phyloP scores from a whole-genome alignment of 371 early-diverging fungal genomes.

The Cokeromyces recurvatus region DNA sequence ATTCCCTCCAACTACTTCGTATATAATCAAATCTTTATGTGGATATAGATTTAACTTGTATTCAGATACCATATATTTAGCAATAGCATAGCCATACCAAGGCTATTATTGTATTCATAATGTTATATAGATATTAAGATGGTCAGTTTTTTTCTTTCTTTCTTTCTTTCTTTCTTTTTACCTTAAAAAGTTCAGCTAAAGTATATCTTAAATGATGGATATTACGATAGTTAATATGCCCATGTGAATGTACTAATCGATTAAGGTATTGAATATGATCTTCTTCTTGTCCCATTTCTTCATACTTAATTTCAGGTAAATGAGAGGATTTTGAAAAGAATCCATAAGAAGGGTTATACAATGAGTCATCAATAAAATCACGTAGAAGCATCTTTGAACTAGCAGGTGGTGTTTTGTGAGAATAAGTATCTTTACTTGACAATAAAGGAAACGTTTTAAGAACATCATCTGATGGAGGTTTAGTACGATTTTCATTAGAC shows the following conservation, averaged over 20 bases:
- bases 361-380: constrained; percentile 93
- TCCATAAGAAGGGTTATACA: constrained; percentile 94
- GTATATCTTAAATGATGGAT: constrained; percentile 74
- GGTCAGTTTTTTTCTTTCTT: too few species aligned
- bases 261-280: constrained; percentile 7
- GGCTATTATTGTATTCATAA: too few species aligned
- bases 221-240: constrained; percentile 3
- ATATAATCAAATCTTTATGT: constrained; percentile 73
- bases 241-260: constrained; percentile 1
- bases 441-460: background rate
- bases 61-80: constrained; percentile 81
- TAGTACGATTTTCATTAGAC: background rate
- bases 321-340: constrained; percentile 94
- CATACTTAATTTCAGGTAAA: constrained; percentile 86
- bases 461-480: background rate
- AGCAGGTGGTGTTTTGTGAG: constrained; percentile 42
- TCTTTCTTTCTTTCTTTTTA: too few species aligned
- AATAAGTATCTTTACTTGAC: background rate
- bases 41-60: constrained; percentile 62
- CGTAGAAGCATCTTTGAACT: constrained; percentile 71
- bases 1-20: constrained; percentile 96
- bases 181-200: constrained; percentile 93
- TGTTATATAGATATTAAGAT: too few species aligned
- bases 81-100: constrained; percentile 90
- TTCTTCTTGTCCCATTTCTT: constrained; percentile 44